Evolutionary conservation across 225 moss, liverwort and hornwort genomes (phyloP).

Genomic region (Ulota crispa): DNA sequence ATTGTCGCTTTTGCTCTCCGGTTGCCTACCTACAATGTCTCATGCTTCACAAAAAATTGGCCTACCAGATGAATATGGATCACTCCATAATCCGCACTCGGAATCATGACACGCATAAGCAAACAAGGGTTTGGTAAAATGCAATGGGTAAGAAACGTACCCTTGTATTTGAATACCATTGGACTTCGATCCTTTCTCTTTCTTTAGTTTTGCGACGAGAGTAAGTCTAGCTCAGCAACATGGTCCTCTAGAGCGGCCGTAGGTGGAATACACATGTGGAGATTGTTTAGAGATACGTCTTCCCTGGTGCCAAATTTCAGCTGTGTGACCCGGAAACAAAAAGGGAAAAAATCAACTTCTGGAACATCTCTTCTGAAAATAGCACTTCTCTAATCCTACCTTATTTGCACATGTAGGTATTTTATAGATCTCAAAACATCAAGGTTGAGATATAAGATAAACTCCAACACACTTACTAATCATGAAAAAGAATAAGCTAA

Average conservation of each 20-base stretch:
- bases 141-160: conserved; percentile 8
- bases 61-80: background rate
- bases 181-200: conserved; percentile 37
- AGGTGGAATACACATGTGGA: conserved; percentile 22
- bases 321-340: background rate
- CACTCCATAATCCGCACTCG: background rate
- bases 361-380: no score
- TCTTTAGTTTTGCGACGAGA: conserved; percentile 36
- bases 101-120: background rate
- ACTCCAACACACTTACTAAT: no score
- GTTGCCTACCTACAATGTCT: background rate
- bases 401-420: no score
- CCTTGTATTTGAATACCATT: conserved; percentile 45
- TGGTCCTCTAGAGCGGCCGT: conserved; percentile 70
- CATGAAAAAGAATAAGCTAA: no score
- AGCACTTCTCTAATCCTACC: no score
- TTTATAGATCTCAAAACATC: no score
- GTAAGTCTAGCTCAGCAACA: conserved; percentile 52
- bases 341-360: no score
- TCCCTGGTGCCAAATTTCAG: background rate
- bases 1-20: background rate
- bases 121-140: background rate
- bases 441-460: no score
- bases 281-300: conserved; percentile 15
- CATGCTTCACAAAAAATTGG: background rate